Percentiles rank a stretch among this genome's conserved stretches.
Conservation (phyloP, 1,139 yeast species). For the Yamadazyma jaroonii region DNA sequence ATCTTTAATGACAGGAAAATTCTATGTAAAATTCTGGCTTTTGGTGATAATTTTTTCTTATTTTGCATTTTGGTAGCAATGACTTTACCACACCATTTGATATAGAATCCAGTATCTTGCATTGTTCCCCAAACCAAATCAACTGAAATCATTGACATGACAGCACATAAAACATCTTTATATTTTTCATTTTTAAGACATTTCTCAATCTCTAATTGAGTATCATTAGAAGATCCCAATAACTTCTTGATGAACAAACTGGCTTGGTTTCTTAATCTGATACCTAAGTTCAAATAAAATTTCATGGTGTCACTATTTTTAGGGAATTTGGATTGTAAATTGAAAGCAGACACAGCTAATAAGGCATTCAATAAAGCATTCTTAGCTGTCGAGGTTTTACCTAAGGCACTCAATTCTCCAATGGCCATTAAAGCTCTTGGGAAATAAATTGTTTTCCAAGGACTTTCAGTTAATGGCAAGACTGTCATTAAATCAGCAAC, state of each 20-base stretch:
- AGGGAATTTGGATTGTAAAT: slow-evolving; percentile 68
- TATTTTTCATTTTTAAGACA: slow-evolving; percentile 69
- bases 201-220: slow-evolving; percentile 37
- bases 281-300: slow-evolving; percentile 69
- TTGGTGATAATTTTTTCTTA: slow-evolving; percentile 67
- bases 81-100: slow-evolving; percentile 74
- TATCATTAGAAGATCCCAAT: slow-evolving; percentile 32
- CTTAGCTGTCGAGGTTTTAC: slow-evolving; percentile 72
- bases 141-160: slow-evolving; percentile 82
- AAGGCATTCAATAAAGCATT: slow-evolving; percentile 78
- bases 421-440: slow-evolving; percentile 80
- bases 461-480: slow-evolving; percentile 74
- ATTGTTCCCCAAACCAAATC: slow-evolving; percentile 91
- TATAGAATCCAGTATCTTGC: slow-evolving; percentile 78
- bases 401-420: slow-evolving; percentile 76
- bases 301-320: slow-evolving; percentile 62
- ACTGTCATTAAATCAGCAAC: slow-evolving; percentile 91
- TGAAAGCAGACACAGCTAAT: slow-evolving; percentile 79
- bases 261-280: slow-evolving; percentile 73
- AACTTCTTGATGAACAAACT: slow-evolving; percentile 58
- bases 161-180: slow-evolving; percentile 81
- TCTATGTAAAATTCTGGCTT: slow-evolving; percentile 75
- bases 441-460: slow-evolving; percentile 83
- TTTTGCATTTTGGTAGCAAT: slow-evolving; percentile 65
- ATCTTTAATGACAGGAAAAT: slow-evolving; percentile 73